Evolutionary conservation across 2,329 filamentous ascomycete species (phyloP).

Genomic region (Monosporascus sp.): DNA sequence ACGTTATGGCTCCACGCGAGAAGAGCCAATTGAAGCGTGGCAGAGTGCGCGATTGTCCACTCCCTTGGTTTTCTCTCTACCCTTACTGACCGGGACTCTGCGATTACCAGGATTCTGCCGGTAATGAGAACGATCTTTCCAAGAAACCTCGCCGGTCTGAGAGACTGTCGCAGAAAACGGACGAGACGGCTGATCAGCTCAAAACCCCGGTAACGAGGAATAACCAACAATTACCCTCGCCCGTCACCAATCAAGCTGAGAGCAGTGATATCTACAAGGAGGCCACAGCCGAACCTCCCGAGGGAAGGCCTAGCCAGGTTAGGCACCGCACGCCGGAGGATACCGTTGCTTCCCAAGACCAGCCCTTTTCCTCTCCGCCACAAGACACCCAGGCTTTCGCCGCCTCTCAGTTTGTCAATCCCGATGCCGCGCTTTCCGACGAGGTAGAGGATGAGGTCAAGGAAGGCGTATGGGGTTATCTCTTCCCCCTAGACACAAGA

Average conservation of each 20-base stretch:
- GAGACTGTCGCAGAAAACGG: constrained; percentile 54
- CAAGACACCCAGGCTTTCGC: constrained; percentile 55
- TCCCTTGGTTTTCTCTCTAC: constrained; percentile 16
- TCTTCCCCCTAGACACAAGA: constrained; percentile 72
- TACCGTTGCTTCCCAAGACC: constrained; percentile 35
- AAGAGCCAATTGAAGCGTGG: constrained; percentile 82
- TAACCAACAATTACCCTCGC: constrained; percentile 72
- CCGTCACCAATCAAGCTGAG: constrained; percentile 58
- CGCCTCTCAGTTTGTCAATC: constrained; percentile 70
- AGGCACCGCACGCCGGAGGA: constrained; percentile 47
- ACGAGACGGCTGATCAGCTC: constrained; percentile 31
- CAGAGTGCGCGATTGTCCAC: constrained; percentile 51
- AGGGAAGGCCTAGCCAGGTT: constrained; percentile 51
- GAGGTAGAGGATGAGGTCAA: constrained; percentile 79
- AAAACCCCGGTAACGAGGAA: constrained; percentile 55
- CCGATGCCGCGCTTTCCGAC: constrained; percentile 65
- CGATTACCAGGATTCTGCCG: constrained; percentile 57
- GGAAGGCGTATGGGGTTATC: constrained; percentile 93
- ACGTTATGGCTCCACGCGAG: constrained; percentile 58
- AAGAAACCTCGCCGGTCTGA: constrained; percentile 84
- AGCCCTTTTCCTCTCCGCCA: constrained; percentile 55
- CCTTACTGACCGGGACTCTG: constrained; percentile 19
- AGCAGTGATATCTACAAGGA: constrained; percentile 61
- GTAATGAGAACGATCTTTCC: constrained; percentile 53
- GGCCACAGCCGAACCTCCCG: constrained; percentile 64